Base-by-base conservation (phyloP, 2,329 filamentous ascomycete species). In the Penicillium sp. region DNA sequence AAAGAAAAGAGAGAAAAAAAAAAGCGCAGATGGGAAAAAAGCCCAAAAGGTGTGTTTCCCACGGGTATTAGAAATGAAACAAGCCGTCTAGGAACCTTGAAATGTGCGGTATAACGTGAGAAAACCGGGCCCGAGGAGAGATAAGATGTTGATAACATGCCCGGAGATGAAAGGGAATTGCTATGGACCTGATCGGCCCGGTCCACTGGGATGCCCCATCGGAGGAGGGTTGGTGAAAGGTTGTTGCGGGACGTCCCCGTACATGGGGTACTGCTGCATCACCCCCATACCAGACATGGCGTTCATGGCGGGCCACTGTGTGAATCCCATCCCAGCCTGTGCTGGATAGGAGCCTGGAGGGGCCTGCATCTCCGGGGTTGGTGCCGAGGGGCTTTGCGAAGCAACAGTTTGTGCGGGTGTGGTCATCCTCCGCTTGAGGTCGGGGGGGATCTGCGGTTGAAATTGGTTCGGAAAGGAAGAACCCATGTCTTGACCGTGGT, bases 361-460 rank as follows among this genome's bases (percentile, higher is more conserved):
- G 5, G 53, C 51, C 33, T 66, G 64, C 48, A 70, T 61, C 16
- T 68, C 66, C 1, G 63, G 45, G 3, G 22, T 50, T 18, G 46
- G 56, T 31, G 14, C 53, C 10, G 66, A 54, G 2, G 68, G 57
- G 44, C 58, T 63, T 13, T 66, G 68, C 30, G 58, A 56, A 45
- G 56, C 63, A 18, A 60, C 57, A 5, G 58, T 48, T 28, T 72
- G 66, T 8, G 60, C 63, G 5, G 69, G 69, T 31, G 66, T 69
- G 3, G 69, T 72, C 64, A 73, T 71, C 44, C 69, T 63, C 25
- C 69, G 63, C 50, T 72, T 72, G 31, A 70, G 55, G 44, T 72
- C 68, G 2, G 66, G 61, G 1, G 63, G 57, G 39, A 69, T 58
- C 13, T 65, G 64, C 24, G 58, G 63, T 18, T 63, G 60, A 24